Percentiles rank a stretch among this genome's conserved stretches.
These are phyloP conservation scores for Dactylellina leptospora DNA, from an alignment of 2,329 filamentous ascomycete genomes.

Conservation along the genomic window DNA sequence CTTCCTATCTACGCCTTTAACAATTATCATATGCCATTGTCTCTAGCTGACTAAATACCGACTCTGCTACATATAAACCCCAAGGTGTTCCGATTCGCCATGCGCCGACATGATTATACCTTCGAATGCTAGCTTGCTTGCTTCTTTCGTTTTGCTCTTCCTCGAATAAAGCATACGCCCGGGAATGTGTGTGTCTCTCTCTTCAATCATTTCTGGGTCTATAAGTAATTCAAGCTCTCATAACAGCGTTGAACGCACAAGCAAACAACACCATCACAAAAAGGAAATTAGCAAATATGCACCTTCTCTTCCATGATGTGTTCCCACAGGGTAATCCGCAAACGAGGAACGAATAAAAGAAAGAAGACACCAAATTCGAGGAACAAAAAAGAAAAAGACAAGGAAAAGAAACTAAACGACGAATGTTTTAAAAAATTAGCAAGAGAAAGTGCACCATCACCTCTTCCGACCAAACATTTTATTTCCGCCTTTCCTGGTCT, in stretches of 20 bases:
- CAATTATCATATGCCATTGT: slow-evolving; percentile 36
- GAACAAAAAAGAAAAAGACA: slow-evolving; percentile 5
- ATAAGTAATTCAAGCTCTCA: slow-evolving; percentile 27
- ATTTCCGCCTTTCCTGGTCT: slow-evolving; percentile 55
- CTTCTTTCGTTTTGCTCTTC: background rate
- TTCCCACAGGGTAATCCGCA: background rate
- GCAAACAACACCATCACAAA: slow-evolving; percentile 43
- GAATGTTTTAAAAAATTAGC: background rate
- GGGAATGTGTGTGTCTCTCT: background rate
- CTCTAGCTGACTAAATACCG: too few relatives aligned
- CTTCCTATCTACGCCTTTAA: too few relatives aligned
- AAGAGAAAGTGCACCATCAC: slow-evolving; percentile 43
- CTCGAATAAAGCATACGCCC: background rate
- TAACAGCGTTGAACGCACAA: slow-evolving; percentile 46
- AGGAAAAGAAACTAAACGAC: background rate
- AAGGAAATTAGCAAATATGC: slow-evolving; percentile 48
- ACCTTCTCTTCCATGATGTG: slow-evolving; percentile 4
- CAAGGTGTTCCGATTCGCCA: too few relatives aligned
- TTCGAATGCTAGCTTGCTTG: too few relatives aligned
- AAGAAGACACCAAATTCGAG: background rate
- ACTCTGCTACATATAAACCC: too few relatives aligned
- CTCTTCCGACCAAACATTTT: slow-evolving; percentile 54
- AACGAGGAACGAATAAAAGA: slow-evolving; percentile 10
- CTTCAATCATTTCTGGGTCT: slow-evolving; percentile 34
- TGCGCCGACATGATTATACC: too few relatives aligned